These are phyloP conservation scores for Thelonectria blattea DNA, from an alignment of 2,329 filamentous ascomycete genomes.

Conservation along the genomic window DNA sequence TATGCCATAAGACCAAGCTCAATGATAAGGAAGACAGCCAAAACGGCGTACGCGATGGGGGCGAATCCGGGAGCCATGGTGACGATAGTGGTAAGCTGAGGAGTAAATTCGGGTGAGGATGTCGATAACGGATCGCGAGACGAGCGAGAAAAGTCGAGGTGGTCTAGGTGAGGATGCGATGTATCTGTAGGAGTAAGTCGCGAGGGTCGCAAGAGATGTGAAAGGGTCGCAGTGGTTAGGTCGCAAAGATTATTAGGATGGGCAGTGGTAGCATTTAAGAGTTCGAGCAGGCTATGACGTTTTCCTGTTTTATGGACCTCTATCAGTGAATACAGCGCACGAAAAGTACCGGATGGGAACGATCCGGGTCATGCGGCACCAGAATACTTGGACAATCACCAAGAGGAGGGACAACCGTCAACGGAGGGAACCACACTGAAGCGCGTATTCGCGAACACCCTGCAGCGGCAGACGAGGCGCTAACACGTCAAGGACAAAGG, in stretches of 20 bases:
- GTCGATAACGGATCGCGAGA: background rate
- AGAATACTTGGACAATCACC: background rate
- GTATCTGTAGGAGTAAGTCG: background rate
- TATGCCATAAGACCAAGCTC: conserved; percentile 78
- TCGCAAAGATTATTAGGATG: background rate
- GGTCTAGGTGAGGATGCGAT: background rate
- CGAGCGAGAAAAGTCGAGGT: background rate
- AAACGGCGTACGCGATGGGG: conserved; percentile 68
- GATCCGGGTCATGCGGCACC: conserved; percentile 7
- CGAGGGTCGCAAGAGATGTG: background rate
- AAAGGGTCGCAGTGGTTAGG: too few species aligned
- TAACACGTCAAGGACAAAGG: conserved; percentile 13
- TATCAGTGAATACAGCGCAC: conserved; percentile 4
- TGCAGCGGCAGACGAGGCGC: background rate
- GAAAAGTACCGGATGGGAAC: conserved; percentile 2
- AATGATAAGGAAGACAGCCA: conserved; percentile 73
- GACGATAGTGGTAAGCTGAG: conserved; percentile 8
- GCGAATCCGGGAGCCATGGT: conserved; percentile 61
- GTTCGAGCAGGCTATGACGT: conserved; percentile 24
- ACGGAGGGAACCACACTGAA: background rate
- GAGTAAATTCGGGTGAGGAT: background rate
- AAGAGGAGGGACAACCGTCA: background rate
- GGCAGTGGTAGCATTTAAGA: conserved; percentile 26
- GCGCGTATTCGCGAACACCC: background rate
- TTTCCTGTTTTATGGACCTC: conserved; percentile 16